phyloP scores from a whole-genome alignment of 805 yeast genomes.

The Jamesozyma jinghongensis region DNA sequence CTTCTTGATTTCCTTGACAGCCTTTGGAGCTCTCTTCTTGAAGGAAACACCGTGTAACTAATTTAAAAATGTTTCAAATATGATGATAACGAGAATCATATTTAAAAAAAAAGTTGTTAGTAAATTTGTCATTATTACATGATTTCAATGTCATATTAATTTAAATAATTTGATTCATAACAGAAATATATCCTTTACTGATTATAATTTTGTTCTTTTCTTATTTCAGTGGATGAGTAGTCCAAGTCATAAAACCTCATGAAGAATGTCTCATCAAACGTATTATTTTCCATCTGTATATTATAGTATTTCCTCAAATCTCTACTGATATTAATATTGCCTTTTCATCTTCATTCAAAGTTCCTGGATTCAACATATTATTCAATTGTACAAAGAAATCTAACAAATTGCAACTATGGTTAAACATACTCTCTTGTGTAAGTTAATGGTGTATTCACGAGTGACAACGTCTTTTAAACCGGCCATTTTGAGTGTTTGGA shows the following conservation, averaged over 20 bases:
- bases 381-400: too few relatives aligned
- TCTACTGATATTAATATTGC: background rate
- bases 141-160: background rate
- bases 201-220: constrained; percentile 1
- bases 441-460: constrained; percentile 99
- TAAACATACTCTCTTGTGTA: constrained; percentile 93
- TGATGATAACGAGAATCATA: too few relatives aligned
- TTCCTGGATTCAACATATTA: too few relatives aligned
- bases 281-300: too few relatives aligned
- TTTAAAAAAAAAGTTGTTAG: background rate
- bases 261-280: too few relatives aligned
- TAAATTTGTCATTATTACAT: background rate
- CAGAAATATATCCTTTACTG: too few relatives aligned
- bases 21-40: constrained; percentile 99
- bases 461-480: constrained; percentile 96
- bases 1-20: constrained; percentile 98
- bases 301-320: background rate
- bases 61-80: constrained; percentile 8
- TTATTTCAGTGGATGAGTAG: too few relatives aligned
- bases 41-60: constrained; percentile 95
- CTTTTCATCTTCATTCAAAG: too few relatives aligned
- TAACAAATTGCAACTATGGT: too few relatives aligned
- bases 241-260: too few relatives aligned
- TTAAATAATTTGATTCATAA: too few relatives aligned
- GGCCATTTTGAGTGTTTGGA: constrained; percentile 32